Percentiles rank a stretch among this genome's conserved stretches.
Conservation (phyloP, 768 basidiomycete species). For the Russula ochroleuca region DNA sequence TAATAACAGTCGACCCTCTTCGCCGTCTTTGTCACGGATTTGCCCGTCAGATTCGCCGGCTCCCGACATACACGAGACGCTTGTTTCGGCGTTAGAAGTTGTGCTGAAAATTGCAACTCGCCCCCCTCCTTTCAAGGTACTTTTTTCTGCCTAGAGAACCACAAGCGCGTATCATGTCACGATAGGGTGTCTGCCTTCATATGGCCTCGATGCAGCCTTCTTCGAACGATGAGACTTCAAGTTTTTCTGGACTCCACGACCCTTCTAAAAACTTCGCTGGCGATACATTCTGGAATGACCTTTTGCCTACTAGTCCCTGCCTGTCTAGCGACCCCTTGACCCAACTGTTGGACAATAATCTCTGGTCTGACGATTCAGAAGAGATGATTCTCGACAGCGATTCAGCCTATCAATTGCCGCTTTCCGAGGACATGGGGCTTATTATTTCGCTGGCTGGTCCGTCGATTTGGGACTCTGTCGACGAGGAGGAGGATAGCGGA, state of each 20-base stretch:
- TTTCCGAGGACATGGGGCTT: background rate
- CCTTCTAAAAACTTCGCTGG: slow-evolving; percentile 7
- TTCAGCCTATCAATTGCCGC: background rate
- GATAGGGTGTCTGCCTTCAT: slow-evolving; percentile 1
- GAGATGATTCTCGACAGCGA: background rate
- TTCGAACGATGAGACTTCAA: background rate
- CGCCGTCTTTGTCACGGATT: background rate
- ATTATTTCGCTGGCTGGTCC: background rate
- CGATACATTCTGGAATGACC: slow-evolving; percentile 10
- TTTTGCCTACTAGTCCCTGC: background rate
- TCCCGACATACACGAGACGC: background rate
- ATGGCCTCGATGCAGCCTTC: background rate
- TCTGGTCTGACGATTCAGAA: slow-evolving; percentile 12
- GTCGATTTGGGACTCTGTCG: background rate
- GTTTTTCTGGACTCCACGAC: slow-evolving; percentile 4
- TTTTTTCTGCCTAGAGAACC: background rate
- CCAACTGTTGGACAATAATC: background rate
- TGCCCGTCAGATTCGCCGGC: slow-evolving; percentile 1
- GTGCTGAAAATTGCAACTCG: slow-evolving; percentile 18
- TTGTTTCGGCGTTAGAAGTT: slow-evolving; percentile 23
- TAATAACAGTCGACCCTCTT: background rate
- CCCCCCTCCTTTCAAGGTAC: slow-evolving; percentile 17
- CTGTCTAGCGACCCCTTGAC: background rate
- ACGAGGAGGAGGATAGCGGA: background rate
- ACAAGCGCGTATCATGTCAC: background rate